phyloP scores from a whole-genome alignment of 2,329 filamentous ascomycete genomes.

The Fulvia fulva region DNA sequence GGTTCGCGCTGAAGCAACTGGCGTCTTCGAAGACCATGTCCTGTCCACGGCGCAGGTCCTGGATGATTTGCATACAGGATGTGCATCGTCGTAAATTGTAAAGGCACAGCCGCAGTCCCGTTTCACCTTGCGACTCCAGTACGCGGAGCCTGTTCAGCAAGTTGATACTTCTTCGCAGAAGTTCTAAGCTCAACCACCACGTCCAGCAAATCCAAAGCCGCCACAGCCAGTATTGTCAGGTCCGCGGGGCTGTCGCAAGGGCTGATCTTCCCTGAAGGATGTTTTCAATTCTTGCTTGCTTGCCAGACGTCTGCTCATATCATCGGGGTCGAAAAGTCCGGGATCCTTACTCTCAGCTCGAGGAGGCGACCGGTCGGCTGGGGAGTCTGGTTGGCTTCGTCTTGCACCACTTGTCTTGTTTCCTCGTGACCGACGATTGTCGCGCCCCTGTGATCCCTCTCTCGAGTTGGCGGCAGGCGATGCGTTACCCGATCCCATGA shows the following conservation, averaged over 20 bases:
- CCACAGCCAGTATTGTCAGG: conserved; percentile 73
- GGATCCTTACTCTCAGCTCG: conserved; percentile 36
- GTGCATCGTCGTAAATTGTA: no score
- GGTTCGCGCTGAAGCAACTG: no score
- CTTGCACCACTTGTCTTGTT: conserved; percentile 32
- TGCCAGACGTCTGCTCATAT: conserved; percentile 51
- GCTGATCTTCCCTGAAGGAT: conserved; percentile 52
- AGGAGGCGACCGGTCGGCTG: conserved; percentile 35
- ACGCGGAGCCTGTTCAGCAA: no score
- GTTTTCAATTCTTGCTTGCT: conserved; percentile 48
- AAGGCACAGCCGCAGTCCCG: no score
- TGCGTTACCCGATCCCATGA: conserved; percentile 60
- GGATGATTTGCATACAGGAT: no score
- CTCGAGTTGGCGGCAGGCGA: conserved; percentile 29
- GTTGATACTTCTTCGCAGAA: background rate
- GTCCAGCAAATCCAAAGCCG: conserved; percentile 69
- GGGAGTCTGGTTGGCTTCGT: conserved; percentile 35
- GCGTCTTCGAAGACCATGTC: no score
- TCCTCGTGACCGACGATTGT: conserved; percentile 20
- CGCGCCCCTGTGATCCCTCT: conserved; percentile 30
- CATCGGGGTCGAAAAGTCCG: conserved; percentile 76
- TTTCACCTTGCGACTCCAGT: no score
- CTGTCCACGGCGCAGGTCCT: no score
- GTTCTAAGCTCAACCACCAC: conserved; percentile 46
- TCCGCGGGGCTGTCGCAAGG: conserved; percentile 70